Conservation (phyloP, 345 rosid genomes). For the Mangifera indica region DNA sequence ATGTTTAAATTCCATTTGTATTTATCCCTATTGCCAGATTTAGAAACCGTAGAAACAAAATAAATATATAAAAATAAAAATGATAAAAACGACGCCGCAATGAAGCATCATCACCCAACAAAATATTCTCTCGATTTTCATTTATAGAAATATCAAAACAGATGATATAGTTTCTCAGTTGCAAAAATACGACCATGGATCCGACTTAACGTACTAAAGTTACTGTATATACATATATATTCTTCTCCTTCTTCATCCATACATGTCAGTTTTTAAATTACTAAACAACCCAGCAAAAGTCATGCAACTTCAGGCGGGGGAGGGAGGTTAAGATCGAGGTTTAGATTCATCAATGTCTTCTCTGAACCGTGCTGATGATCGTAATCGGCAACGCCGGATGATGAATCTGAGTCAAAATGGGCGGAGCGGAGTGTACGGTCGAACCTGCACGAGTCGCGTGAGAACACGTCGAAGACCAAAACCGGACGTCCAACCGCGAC, state of each 20-base stretch:
- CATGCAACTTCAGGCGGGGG: constrained; percentile 63
- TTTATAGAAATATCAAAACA: constrained; percentile 9
- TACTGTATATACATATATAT: constrained; percentile 34
- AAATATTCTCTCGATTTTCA: not conserved
- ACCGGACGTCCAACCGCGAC: constrained; percentile 35
- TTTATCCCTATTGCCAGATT: no score
- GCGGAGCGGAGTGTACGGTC: constrained; percentile 24
- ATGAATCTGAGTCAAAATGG: constrained; percentile 68
- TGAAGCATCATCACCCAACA: no score
- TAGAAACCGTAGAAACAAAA: no score
- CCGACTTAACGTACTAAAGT: constrained; percentile 7
- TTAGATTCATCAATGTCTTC: constrained; percentile 38
- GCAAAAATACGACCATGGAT: constrained; percentile 28
- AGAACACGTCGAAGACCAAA: constrained; percentile 52
- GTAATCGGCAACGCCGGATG: constrained; percentile 56
- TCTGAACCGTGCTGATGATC: constrained; percentile 23
- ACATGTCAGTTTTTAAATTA: constrained; percentile 28
- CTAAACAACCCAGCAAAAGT: constrained; percentile 15
- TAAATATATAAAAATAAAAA: no score
- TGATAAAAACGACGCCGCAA: no score
- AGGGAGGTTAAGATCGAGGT: constrained; percentile 65
- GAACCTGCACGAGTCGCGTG: constrained; percentile 30
- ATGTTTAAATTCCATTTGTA: no score
- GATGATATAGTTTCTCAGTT: constrained; percentile 28
- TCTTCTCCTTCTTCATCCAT: not conserved